Base-by-base conservation (phyloP, 805 yeast genomes). In the Zygoascus flipseniorum region DNA sequence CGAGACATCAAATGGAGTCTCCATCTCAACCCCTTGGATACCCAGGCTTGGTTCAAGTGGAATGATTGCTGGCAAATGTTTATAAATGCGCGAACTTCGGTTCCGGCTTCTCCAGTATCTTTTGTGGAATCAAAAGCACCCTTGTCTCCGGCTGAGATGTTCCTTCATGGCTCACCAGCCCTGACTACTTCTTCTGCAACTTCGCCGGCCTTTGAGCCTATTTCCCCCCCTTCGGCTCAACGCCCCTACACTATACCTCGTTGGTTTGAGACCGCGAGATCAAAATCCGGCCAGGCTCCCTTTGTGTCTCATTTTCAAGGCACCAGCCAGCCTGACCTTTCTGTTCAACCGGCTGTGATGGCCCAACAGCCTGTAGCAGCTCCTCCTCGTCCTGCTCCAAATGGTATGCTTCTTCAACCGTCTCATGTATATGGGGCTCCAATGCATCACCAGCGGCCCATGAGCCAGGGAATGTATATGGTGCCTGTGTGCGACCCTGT, bases 1-100 rank as follows among this genome's bases (percentile, higher is more conserved):
- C 62, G 65, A 9, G 73, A 74, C 35, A 74, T 83, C 50, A 70
- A 80, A 55, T 85, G 89, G 87, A 76, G 74, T 62, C 70, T 85
- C 53, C 77, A 72, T 57, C 71, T 73, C 39, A 68, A 64, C 51
- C 67, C 65, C 11, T 51, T 50, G n/a, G 72, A 68, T 49, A 54
- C 56, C 42, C 52, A 53, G 45, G 65, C 64, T 20, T 67, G 71
- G 71, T 56, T 56, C 41, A 59, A 61, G 41, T 68, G 72, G 72
- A 59, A 65, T 47, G 62, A 64, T 45, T 65, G 69, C 54, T 65
- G 67, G 68, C 44, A 47, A 16, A 44, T 59, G 48, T 59, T 48
- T 43, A 48, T 55, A 18, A 41, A 49, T 8, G 23, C 43, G 37
- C 20, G 31, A 19, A 10, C 32, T 16, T n/a, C 20, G 16, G n/a